These are phyloP conservation scores for Plantago elongata DNA, from an alignment of 257 asterid species.

Conservation along the genomic window DNA sequence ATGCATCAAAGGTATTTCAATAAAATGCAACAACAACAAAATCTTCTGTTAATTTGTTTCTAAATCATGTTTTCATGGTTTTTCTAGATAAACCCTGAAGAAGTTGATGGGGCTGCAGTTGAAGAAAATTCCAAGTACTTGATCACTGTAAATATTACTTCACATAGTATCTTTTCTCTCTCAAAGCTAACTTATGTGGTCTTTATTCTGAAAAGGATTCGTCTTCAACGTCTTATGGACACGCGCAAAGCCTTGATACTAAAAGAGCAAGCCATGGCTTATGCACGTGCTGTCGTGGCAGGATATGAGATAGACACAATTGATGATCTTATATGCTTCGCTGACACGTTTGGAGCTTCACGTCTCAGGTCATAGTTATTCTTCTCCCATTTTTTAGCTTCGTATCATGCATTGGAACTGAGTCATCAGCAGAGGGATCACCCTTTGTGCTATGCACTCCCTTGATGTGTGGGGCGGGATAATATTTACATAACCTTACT, in stretches of 20 bases:
- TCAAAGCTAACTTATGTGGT: slow-evolving; percentile 16
- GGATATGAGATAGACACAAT: slow-evolving; percentile 69
- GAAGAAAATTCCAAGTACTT: slow-evolving; percentile 70
- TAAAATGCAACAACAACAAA: background rate
- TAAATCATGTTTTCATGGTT: slow-evolving; percentile 17
- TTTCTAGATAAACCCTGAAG: slow-evolving; percentile 40
- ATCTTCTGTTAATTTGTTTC: slow-evolving; percentile 8
- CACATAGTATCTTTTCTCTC: background rate
- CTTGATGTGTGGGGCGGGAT: too few species aligned
- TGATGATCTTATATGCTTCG: slow-evolving; percentile 70
- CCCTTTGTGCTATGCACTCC: too few species aligned
- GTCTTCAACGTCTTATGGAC: slow-evolving; percentile 63
- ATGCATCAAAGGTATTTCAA: slow-evolving; percentile 46
- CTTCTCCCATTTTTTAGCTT: background rate
- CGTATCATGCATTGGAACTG: too few species aligned
- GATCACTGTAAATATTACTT: background rate
- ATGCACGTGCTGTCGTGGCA: slow-evolving; percentile 87
- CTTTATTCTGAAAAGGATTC: slow-evolving; percentile 39
- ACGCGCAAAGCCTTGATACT: slow-evolving; percentile 69
- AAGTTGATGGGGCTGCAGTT: slow-evolving; percentile 36
- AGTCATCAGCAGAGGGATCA: too few species aligned
- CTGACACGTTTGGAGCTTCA: slow-evolving; percentile 78
- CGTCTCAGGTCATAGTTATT: slow-evolving; percentile 49
- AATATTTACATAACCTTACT: too few species aligned
- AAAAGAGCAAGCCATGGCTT: slow-evolving; percentile 94